Evolutionary conservation across 2,329 filamentous ascomycete genomes (phyloP), one percentile per base, ranked within the genome.

Genomic region (Colletotrichum trifolii): DNA sequence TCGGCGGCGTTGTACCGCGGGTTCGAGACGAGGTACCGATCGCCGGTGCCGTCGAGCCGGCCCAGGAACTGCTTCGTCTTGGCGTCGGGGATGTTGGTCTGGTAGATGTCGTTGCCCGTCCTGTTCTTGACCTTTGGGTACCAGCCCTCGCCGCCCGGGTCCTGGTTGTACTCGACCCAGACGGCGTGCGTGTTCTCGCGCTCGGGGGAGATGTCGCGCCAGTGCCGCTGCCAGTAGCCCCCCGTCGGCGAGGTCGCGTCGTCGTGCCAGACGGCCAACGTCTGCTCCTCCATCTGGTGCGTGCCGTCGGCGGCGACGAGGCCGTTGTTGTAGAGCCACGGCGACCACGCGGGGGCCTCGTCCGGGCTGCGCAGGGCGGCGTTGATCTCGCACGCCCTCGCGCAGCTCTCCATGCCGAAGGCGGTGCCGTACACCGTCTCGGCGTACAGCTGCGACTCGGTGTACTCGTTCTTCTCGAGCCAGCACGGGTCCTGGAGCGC

Each of bases 181-280:
- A 72, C 69, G 8, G 47, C 56, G 43, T 68, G 62, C 3, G 71
- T 68, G 50, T 70, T 72, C 25, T 66, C 53, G 35, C 50, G 38
- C 33, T 69, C 67, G 4, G 69, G 25, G 2, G 67, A 66, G 8
- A 71, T 72, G 45, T 72, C 71, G 4, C 71, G 69, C 71, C 71
- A 72, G 49, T 69, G 70, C 5, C 71, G 64, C 60, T 72, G 69
- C 71, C 71, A 72, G 45, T 71, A 69, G 1, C 70, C 70, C 1
- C 68, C 66, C 6, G 60, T 69, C 10, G 66, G 45, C 13, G 68
- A 68, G 43, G 60, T 60, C 6, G 25, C 40, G 56, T 70, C 70
- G 12, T 68, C 48, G 59, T 68, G 59, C 69, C 70, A 72, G 7
- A 72, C 66, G 0, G 70, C 65, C n/a, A 65, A 58, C 1, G 70